These are phyloP conservation scores for Spatholobus suberectus DNA, from an alignment of 306 rosid species.

Conservation along the genomic window DNA sequence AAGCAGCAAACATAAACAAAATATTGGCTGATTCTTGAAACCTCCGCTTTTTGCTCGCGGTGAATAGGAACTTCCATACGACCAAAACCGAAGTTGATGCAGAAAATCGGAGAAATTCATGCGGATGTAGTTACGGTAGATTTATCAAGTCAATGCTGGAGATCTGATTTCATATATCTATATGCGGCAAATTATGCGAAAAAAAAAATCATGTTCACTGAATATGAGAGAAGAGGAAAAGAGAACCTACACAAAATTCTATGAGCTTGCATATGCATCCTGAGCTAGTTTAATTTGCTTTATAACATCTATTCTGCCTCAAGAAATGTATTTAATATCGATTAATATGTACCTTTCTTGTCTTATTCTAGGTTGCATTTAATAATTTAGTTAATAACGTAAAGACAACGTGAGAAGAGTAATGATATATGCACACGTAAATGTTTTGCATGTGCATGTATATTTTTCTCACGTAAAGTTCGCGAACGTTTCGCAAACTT, in stretches of 20 bases:
- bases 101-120: slow-evolving; percentile 42
- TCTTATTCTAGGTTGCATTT: background rate
- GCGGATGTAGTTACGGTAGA: slow-evolving; percentile 31
- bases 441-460: background rate
- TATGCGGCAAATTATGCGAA: background rate
- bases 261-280: slow-evolving; percentile 14
- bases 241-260: slow-evolving; percentile 24
- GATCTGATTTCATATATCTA: slow-evolving; percentile 33
- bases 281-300: background rate
- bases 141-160: slow-evolving; percentile 37
- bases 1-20: slow-evolving; percentile 14
- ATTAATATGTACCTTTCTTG: background rate
- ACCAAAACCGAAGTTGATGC: slow-evolving; percentile 33
- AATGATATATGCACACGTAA: background rate
- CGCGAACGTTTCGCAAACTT: background rate
- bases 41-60: slow-evolving; percentile 33
- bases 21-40: slow-evolving; percentile 23
- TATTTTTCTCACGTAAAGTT: background rate
- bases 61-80: slow-evolving; percentile 24
- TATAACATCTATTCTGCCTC: background rate
- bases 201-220: slow-evolving; percentile 17
- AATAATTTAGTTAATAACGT: background rate
- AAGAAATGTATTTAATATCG: background rate
- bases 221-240: slow-evolving; percentile 18
- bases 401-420: background rate